Percentiles rank a stretch among this genome's conserved stretches.
phyloP scores from a whole-genome alignment of 306 rosid species.

The Cucurbita argyrosperma region DNA sequence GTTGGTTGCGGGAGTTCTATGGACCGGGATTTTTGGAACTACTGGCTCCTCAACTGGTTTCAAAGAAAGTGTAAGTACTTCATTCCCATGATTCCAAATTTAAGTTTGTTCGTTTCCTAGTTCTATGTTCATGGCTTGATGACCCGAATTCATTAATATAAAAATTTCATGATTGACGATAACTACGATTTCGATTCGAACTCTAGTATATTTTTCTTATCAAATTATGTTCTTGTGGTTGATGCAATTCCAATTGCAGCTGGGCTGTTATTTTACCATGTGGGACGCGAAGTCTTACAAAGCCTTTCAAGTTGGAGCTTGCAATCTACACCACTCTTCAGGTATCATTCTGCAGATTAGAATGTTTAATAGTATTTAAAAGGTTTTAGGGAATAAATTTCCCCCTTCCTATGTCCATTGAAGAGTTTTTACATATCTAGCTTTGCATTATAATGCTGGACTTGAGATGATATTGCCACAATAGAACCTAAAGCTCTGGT shows the following conservation, averaged over 20 bases:
- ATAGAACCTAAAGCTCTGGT: too few relatives aligned
- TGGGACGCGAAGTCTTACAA: slow-evolving; percentile 44
- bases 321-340: slow-evolving; percentile 63
- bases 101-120: slow-evolving; percentile 13
- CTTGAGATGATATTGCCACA: background rate
- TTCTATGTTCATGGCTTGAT: slow-evolving; percentile 4
- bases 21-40: slow-evolving; percentile 88
- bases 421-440: background rate
- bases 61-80: slow-evolving; percentile 68
- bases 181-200: background rate
- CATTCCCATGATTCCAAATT: slow-evolving; percentile 8
- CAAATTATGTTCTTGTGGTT: background rate
- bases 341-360: slow-evolving; percentile 25
- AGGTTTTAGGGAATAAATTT: background rate
- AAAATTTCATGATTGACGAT: background rate
- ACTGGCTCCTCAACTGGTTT: slow-evolving; percentile 66
- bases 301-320: slow-evolving; percentile 94
- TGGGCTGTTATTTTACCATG: slow-evolving; percentile 85
- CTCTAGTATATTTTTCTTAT: background rate
- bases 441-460: background rate
- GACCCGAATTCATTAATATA: background rate
- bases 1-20: slow-evolving; percentile 84
- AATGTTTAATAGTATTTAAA: background rate
- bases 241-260: slow-evolving; percentile 30
- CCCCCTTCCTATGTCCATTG: background rate